Percentiles rank a stretch among this genome's conserved stretches.
Conservation (phyloP, 192 early-diverging fungal species). For the Umbelopsis ramanniana region DNA sequence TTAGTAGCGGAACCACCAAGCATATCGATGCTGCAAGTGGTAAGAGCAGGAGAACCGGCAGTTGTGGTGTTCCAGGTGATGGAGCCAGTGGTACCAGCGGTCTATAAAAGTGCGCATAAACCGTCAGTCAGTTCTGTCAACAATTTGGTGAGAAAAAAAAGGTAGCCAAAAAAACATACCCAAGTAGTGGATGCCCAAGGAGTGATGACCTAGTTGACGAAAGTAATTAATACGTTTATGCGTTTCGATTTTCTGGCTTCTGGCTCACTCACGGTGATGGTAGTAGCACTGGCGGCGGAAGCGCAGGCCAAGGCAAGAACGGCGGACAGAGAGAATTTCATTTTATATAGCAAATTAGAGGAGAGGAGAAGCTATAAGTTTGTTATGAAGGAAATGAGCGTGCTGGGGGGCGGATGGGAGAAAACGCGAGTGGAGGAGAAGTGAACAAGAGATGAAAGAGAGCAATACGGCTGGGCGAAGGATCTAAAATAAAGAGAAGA, state of each 20-base stretch:
- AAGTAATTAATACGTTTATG: neutral
- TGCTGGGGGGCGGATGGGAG: too few species aligned
- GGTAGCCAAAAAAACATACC: constrained; percentile 24
- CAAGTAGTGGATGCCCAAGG: constrained; percentile 39
- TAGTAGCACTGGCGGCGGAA: constrained; percentile 20
- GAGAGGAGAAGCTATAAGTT: neutral
- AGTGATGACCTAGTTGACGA: constrained; percentile 25
- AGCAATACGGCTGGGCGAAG: neutral
- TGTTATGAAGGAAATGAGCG: constrained; percentile 6
- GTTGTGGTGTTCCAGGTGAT: constrained; percentile 35
- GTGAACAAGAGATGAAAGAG: neutral
- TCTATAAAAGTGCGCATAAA: constrained; percentile 15
- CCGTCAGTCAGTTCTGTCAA: constrained; percentile 6
- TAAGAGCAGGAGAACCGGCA: constrained; percentile 15
- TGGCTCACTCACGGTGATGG: constrained; percentile 27
- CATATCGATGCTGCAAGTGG: constrained; percentile 38
- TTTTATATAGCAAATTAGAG: constrained; percentile 21
- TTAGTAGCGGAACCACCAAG: constrained; percentile 32
- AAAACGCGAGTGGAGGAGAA: constrained; percentile 5
- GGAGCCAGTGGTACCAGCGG: constrained; percentile 29
- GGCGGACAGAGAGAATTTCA: constrained; percentile 33
- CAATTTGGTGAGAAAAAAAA: neutral
- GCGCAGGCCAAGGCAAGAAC: constrained; percentile 28
- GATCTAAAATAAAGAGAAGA: neutral
- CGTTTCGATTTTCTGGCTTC: neutral